phyloP scores from a whole-genome alignment of 192 early-diverging fungal genomes.

The Podila horticola region DNA sequence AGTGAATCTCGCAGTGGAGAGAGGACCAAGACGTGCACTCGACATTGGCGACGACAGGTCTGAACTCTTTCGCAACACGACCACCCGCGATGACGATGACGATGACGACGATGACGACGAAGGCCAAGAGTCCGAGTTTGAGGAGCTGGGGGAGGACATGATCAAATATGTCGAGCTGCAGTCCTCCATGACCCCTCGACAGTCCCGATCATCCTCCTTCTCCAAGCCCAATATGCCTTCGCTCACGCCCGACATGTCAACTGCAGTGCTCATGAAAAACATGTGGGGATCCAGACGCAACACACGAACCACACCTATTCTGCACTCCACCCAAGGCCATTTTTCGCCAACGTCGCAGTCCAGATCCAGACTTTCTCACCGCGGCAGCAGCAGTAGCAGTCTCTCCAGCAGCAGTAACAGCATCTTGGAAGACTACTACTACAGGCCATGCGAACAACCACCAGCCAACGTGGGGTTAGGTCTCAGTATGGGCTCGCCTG shows the following conservation, averaged over 20 bases:
- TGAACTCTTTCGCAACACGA: constrained; percentile 3
- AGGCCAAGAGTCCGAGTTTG: constrained; percentile 44
- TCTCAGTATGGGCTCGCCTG: not conserved
- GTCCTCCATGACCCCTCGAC: constrained; percentile 22
- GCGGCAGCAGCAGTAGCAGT: constrained; percentile 11
- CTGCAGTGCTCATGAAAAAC: constrained; percentile 34
- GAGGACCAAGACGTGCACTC: constrained; percentile 17
- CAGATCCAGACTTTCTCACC: not conserved
- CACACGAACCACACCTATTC: constrained; percentile 6
- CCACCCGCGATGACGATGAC: constrained; percentile 1
- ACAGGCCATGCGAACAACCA: not conserved
- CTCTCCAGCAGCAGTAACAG: not conserved
- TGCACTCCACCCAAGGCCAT: constrained; percentile 4
- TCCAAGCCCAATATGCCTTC: constrained; percentile 3
- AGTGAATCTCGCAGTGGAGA: constrained; percentile 7
- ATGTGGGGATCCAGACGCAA: constrained; percentile 17
- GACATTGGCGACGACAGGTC: constrained; percentile 29
- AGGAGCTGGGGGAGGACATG: constrained; percentile 49
- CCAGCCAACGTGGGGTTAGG: not conserved
- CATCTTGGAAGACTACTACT: not conserved
- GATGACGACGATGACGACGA: constrained; percentile 30
- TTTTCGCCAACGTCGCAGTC: not conserved
- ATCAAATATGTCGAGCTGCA: constrained; percentile 49
- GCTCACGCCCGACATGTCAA: constrained; percentile 28
- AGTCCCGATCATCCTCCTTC: constrained; percentile 19